These are phyloP conservation scores for Exophiala phaeomuriformis DNA, from an alignment of 2,329 filamentous ascomycete species.

Conservation along the genomic window DNA sequence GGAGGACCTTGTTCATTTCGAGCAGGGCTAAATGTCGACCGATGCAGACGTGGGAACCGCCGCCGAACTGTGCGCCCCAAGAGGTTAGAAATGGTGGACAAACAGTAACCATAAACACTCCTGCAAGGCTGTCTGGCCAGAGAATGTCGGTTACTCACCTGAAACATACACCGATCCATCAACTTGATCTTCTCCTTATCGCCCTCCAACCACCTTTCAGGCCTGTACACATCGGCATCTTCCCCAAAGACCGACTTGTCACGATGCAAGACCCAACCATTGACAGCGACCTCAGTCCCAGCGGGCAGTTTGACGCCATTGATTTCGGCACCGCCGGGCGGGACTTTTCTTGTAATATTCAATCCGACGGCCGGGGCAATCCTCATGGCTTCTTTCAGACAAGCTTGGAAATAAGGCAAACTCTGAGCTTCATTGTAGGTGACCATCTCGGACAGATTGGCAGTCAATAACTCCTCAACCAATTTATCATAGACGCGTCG, in stretches of 20 bases:
- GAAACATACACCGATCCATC: constrained; percentile 52
- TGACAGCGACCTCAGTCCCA: constrained; percentile 20
- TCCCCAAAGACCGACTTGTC: constrained; percentile 36
- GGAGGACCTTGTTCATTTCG: constrained; percentile 55
- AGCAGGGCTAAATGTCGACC: constrained; percentile 49
- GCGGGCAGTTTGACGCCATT: constrained; percentile 20
- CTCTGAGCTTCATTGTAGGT: constrained; percentile 22
- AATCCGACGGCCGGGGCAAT: constrained; percentile 26
- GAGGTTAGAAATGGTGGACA: no score
- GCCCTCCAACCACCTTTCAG: constrained; percentile 40
- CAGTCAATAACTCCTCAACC: constrained; percentile 33
- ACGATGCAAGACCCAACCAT: constrained; percentile 39
- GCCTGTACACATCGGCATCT: constrained; percentile 37
- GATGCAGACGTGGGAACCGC: constrained; percentile 50
- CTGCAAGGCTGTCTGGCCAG: not conserved
- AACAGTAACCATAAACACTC: no score
- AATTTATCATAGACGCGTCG: constrained; percentile 44
- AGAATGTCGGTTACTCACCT: constrained; percentile 34
- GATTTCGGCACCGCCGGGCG: constrained; percentile 20
- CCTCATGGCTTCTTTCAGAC: constrained; percentile 27
- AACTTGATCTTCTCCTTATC: constrained; percentile 32
- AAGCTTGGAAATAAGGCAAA: constrained; percentile 24
- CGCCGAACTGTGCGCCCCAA: no score
- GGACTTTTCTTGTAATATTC: constrained; percentile 28
- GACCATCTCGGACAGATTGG: constrained; percentile 22